These are phyloP conservation scores for Cytidiella melzeri DNA, from an alignment of 768 basidiomycete genomes.

Conservation along the genomic window DNA sequence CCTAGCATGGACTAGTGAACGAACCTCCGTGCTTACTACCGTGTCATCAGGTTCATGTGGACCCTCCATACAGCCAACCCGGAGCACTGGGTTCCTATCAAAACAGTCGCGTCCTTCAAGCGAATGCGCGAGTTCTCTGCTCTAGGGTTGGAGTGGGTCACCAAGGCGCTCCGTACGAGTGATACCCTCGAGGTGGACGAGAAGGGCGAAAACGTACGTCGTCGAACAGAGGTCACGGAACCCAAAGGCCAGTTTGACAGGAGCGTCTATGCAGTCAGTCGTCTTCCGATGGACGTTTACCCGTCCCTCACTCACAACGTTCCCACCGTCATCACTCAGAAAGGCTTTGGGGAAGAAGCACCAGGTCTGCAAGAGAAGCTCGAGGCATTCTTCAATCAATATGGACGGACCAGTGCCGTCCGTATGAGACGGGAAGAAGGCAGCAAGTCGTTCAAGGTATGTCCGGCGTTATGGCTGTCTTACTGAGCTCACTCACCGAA, in stretches of 20 bases:
- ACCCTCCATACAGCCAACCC: slow-evolving; percentile 72
- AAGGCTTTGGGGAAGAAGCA: slow-evolving; percentile 75
- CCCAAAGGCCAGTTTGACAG: slow-evolving; percentile 77
- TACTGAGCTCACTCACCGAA: not conserved
- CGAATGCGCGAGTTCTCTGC: slow-evolving; percentile 76
- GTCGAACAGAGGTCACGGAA: slow-evolving; percentile 68
- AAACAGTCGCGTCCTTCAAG: slow-evolving; percentile 88
- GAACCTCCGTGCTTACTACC: slow-evolving; percentile 11
- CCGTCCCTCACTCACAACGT: not conserved
- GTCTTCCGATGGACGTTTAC: not conserved
- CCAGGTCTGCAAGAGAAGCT: slow-evolving; percentile 62
- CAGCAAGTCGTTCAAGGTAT: slow-evolving; percentile 83
- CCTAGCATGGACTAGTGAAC: not conserved
- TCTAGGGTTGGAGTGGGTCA: slow-evolving; percentile 63
- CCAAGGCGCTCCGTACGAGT: slow-evolving; percentile 52
- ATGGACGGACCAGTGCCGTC: slow-evolving; percentile 74
- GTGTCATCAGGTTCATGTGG: slow-evolving; percentile 98
- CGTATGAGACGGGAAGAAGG: slow-evolving; percentile 80
- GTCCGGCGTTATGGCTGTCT: slow-evolving; percentile 9
- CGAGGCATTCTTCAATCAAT: slow-evolving; percentile 75
- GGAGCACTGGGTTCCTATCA: slow-evolving; percentile 87
- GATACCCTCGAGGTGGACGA: slow-evolving; percentile 68
- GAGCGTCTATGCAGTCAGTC: slow-evolving; percentile 82
- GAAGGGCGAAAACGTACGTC: slow-evolving; percentile 63
- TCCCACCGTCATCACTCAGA: slow-evolving; percentile 38